phyloP scores from a whole-genome alignment of 768 basidiomycete species.

The Cyclocybe aegerita region DNA sequence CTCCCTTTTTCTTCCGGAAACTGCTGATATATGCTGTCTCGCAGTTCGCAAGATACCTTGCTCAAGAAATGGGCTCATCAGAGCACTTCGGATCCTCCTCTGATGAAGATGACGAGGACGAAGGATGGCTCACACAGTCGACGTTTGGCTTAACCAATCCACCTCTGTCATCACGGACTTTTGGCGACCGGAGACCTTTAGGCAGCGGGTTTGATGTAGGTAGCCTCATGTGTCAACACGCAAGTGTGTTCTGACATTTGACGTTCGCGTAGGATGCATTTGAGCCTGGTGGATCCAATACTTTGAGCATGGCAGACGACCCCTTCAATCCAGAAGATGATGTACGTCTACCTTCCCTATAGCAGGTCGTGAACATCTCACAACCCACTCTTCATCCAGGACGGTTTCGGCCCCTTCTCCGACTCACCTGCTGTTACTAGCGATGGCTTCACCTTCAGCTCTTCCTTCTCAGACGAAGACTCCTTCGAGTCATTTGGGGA shows the following conservation, averaged over 20 bases:
- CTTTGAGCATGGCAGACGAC: conserved; percentile 41
- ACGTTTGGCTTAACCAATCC: conserved; percentile 59
- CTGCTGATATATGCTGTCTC: background rate
- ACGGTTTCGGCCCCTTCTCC: conserved; percentile 81
- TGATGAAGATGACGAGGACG: conserved; percentile 78
- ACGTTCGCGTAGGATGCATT: conserved; percentile 49
- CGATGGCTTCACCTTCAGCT: conserved; percentile 60
- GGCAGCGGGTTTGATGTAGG: conserved; percentile 57
- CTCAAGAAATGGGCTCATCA: conserved; percentile 66
- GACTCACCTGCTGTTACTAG: conserved; percentile 48
- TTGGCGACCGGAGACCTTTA: conserved; percentile 44
- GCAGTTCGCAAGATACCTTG: conserved; percentile 80
- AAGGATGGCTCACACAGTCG: conserved; percentile 79
- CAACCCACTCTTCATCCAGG: conserved; percentile 30
- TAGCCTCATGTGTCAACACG: background rate
- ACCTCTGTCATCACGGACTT: conserved; percentile 47
- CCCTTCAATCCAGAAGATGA: conserved; percentile 56
- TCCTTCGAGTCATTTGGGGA: conserved; percentile 77
- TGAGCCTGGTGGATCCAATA: conserved; percentile 31
- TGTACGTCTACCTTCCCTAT: conserved; percentile 29
- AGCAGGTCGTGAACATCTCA: background rate
- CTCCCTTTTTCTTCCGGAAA: conserved; percentile 5
- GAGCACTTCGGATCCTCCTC: conserved; percentile 56
- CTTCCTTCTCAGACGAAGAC: conserved; percentile 65
- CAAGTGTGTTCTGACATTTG: background rate